Base-by-base conservation (phyloP, 2,329 filamentous ascomycete genomes). In the Colletotrichum eremochloae region DNA sequence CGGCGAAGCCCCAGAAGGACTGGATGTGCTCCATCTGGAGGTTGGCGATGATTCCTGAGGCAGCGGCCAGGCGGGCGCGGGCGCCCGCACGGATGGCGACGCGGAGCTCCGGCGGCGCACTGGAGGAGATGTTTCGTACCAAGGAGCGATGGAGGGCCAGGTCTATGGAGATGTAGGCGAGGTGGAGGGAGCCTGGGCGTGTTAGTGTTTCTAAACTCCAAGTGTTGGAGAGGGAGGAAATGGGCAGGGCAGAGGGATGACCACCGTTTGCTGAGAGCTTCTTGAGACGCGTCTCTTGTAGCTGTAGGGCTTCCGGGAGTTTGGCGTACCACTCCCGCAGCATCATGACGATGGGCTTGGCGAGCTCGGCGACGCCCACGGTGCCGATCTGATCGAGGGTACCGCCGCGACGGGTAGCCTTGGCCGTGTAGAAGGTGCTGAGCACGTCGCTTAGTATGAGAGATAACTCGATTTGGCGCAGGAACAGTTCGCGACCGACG, bases 361-460 rank as follows among this genome's bases (percentile, higher is more conserved):
- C 80, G 14, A 80, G 64, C 56, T 81, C 80, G 40, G 80, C 79
- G 33, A 79, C 79, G 18, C 79, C 79, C 2, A 81, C 77, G 0
- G 80, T 77, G 1, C 79, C 79, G 70, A 80, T 75, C 20, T 79
- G 79, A 24, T 81, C 79, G 38, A 81, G 63, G 5, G 78, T 77
- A 20, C 81, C 76, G 20, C 76, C 77, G 14, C 61, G 75, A 4
- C 76, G 79, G 60, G 75, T 82, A 5, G 79, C 79, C 24, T 75
- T 78, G 8, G 78, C 76, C 3, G 81, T 85, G 75, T 88, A 88
- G 11, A 89, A 84, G 0, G 81, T 83, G 12, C 84, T 83, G 31
- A 88, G 78, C 31, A 88, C 84, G 60, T 88, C 86, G 50, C 84
- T 83, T 57, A 88, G 82, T 55, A 89, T 86, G 55, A 84, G 81